Percentiles rank a stretch among this genome's conserved stretches.
Evolutionary conservation across 805 yeast species (phyloP).

Genomic region (Limtongia smithiae): DNA sequence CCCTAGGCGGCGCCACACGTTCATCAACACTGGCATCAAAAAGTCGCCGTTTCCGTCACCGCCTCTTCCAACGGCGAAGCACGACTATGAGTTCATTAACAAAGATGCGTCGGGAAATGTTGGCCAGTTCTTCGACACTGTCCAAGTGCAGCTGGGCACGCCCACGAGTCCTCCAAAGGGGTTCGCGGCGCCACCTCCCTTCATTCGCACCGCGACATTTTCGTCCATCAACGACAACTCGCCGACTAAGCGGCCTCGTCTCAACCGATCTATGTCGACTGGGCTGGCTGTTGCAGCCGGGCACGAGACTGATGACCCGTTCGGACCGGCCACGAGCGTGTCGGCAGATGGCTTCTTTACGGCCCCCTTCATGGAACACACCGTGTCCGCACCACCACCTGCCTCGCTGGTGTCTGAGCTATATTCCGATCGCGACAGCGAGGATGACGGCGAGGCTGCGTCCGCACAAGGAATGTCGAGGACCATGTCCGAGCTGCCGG

Average conservation of each 20-base stretch:
- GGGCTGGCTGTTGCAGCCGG: background rate
- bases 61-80: no score
- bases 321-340: slow-evolving; percentile 6
- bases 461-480: slow-evolving; percentile 1
- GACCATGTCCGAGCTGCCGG: slow-evolving; percentile 18
- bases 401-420: no score
- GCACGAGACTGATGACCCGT: slow-evolving; percentile 4
- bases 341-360: background rate
- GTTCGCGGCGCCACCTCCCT: background rate
- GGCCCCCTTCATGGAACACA: slow-evolving; percentile 16
- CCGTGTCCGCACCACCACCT: slow-evolving; percentile 10
- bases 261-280: slow-evolving; percentile 11
- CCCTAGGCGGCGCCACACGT: slow-evolving; percentile 8
- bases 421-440: no score
- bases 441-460: no score
- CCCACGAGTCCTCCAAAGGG: background rate
- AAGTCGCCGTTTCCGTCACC: no score
- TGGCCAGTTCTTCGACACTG: no score
- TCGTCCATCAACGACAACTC: background rate
- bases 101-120: no score
- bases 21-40: no score
- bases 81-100: no score
- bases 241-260: slow-evolving; percentile 4
- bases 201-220: background rate
- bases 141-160: no score